Percentiles rank a stretch among this genome's conserved stretches.
Conservation (phyloP, 805 yeast species). For the Candida silvicultrix region DNA sequence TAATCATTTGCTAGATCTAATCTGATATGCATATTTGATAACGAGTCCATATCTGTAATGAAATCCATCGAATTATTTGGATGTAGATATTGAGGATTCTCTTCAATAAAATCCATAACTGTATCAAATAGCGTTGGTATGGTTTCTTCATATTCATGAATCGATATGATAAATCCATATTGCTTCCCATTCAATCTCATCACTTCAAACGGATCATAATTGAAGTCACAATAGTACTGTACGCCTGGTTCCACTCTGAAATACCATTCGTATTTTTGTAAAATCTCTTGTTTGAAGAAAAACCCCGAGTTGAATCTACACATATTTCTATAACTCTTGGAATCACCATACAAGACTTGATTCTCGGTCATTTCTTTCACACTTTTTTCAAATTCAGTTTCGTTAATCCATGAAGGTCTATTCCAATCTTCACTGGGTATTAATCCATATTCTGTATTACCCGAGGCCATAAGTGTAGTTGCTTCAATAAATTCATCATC, state of each 20-base stretch:
- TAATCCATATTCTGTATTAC: conserved; percentile 59
- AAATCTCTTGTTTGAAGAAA: conserved; percentile 73
- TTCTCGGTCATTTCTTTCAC: conserved; percentile 37
- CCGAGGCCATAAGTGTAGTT: conserved; percentile 55
- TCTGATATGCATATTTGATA: conserved; percentile 26
- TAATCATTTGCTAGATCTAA: conserved; percentile 42
- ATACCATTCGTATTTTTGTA: conserved; percentile 76
- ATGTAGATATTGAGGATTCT: conserved; percentile 57
- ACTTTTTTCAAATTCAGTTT: conserved; percentile 41
- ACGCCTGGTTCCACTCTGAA: conserved; percentile 96
- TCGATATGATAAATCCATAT: conserved; percentile 82
- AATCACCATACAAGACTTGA: conserved; percentile 57
- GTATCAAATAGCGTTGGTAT: conserved; percentile 81
- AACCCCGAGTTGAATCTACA: conserved; percentile 91
- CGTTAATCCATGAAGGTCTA: conserved; percentile 65
- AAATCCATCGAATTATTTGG: conserved; percentile 55
- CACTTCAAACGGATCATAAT: conserved; percentile 79
- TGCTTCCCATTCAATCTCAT: conserved; percentile 71
- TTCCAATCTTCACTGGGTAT: conserved; percentile 73
- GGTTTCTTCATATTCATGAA: conserved; percentile 79
- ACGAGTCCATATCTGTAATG: conserved; percentile 41
- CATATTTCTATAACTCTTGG: conserved; percentile 81
- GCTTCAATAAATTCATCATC: conserved; percentile 54
- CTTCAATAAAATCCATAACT: conserved; percentile 52
- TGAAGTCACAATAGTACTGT: conserved; percentile 80